Conservation (phyloP, 257 asterid species). For the Perilla frutescens region DNA sequence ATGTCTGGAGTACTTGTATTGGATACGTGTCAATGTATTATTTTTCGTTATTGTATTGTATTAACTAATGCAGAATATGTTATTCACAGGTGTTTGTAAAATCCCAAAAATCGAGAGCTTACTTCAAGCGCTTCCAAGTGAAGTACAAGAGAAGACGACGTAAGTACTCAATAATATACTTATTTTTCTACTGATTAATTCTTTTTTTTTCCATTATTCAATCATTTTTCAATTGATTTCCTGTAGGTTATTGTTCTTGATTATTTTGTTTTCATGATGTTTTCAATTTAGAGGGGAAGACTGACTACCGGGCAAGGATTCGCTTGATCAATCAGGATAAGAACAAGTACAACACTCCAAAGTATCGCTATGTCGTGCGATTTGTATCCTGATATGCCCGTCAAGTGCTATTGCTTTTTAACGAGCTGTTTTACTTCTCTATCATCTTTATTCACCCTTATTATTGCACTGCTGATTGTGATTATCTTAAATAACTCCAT, state of each 20-base stretch:
- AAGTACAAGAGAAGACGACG: conserved; percentile 81
- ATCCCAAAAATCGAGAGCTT: conserved; percentile 63
- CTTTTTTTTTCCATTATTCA: background rate
- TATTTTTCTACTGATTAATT: background rate
- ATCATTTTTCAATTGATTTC: background rate
- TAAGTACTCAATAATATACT: conserved; percentile 11
- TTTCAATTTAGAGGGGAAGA: conserved; percentile 69
- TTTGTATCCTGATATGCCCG: conserved; percentile 56
- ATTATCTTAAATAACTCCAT: background rate
- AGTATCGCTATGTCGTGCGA: conserved; percentile 78
- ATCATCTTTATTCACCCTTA: background rate
- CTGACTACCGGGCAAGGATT: conserved; percentile 84
- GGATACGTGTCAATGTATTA: background rate
- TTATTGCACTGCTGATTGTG: background rate
- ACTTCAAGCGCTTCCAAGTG: conserved; percentile 76
- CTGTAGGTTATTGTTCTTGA: background rate
- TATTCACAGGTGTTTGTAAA: conserved; percentile 54
- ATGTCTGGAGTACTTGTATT: background rate
- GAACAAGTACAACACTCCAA: conserved; percentile 84
- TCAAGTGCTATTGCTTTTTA: background rate
- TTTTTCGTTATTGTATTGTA: background rate
- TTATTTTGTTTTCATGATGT: background rate
- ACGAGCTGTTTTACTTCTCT: too few relatives aligned
- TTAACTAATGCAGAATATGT: background rate
- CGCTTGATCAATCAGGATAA: conserved; percentile 88